phyloP scores from a whole-genome alignment of 495 filamentous ascomycete genomes.

The Neurospora sp. region DNA sequence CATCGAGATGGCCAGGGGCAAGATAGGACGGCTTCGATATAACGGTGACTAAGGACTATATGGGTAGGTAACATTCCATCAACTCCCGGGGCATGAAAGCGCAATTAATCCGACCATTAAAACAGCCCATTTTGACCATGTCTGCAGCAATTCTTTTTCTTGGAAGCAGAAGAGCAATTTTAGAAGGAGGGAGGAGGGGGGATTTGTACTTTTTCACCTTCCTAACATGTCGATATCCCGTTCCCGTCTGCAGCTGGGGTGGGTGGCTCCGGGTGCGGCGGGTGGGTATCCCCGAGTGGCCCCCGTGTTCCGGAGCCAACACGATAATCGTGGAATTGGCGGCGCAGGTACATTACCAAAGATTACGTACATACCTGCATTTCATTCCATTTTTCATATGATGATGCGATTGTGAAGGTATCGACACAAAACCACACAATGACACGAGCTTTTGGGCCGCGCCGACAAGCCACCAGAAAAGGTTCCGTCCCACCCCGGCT shows the following conservation, averaged over 20 bases:
- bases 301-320: not conserved
- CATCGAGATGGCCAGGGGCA: not conserved
- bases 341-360: not conserved
- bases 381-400: not conserved
- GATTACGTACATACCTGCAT: not conserved
- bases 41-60: not conserved
- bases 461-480: not conserved
- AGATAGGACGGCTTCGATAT: not conserved
- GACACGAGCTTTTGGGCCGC: not conserved
- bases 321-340: not conserved
- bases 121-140: not conserved
- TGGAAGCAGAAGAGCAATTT: not conserved
- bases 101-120: not conserved
- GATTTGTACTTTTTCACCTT: not conserved
- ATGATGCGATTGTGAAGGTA: not conserved
- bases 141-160: not conserved
- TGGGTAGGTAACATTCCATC: not conserved
- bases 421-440: not conserved
- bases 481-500: not conserved
- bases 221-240: not conserved
- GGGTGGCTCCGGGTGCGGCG: not conserved
- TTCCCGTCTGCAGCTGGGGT: not conserved
- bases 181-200: not conserved
- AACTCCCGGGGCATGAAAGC: not conserved
- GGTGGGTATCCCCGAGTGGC: not conserved